Evolutionary conservation across 2,329 filamentous ascomycete species (phyloP), one percentile per base, ranked within the genome.

Genomic region (Corniculantispora saksenae): DNA sequence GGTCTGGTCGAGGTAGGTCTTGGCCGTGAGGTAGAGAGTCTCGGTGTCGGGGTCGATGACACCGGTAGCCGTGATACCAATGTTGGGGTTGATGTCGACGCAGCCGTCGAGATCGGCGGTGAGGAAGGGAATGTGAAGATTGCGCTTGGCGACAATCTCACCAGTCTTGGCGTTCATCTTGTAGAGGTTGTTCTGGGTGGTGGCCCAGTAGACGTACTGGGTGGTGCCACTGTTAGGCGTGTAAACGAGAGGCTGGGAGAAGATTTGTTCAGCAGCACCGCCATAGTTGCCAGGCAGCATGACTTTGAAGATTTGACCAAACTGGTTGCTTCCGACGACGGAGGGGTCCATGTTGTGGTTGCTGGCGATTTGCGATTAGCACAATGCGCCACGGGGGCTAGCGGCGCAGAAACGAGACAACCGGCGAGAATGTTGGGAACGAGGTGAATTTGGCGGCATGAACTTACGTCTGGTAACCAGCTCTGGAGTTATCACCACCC

Each of bases 311-410:
- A 87, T 74, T 66, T 85, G 82, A 23, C 81, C 83, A 67, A 88
- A 89, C 59, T 84, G 79, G 3, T 81, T 73, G 63, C 83, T 85
- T 48, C 78, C 81, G 2, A 89, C 84, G 10, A 88, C 76, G 17
- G 82, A 78, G 1, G 86, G 86, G 70, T 89, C 85, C 82, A 89
- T 84, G 73, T 89, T 89, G 71, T 89, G 86, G 70, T 86, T 88
- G 23, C 76, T 78, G 50, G 8, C 15, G 29, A 43, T 9, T 47
- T 25, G 40, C 13, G 29, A 40, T 63, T 40, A 56, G 61, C 29
- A 48, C 23, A 62, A 55, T 55, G 40, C 27, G 60, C 60, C 50
- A 48, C 40, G 45, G 50, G 27, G 38, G 23, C 21, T 17, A 25
- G 40, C 50, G 45, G 29, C 12, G 53, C 29, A 56, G 50, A 9